These are phyloP conservation scores for Pedinophyceae sp. DNA, from an alignment of 139 green algal genomes.

Conservation along the genomic window DNA sequence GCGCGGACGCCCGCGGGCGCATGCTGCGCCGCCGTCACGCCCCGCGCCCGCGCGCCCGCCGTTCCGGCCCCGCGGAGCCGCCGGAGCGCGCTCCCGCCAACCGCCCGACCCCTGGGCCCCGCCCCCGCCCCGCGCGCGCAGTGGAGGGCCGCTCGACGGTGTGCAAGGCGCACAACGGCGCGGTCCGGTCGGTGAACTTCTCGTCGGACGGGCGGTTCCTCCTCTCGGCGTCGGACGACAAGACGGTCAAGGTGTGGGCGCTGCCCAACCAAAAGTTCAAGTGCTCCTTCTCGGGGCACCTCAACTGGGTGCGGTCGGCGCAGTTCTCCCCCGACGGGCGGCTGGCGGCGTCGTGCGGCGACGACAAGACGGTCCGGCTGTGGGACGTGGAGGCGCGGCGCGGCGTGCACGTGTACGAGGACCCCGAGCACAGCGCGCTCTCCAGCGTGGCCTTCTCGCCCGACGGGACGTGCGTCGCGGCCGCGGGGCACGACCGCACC, in stretches of 20 bases:
- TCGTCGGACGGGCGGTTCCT: slow-evolving; percentile 53
- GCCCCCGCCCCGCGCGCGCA: no score
- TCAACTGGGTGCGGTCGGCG: slow-evolving; percentile 71
- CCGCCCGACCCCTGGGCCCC: neutral
- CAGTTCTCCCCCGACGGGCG: slow-evolving; percentile 54
- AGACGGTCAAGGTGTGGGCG: slow-evolving; percentile 79
- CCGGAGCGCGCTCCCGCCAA: neutral
- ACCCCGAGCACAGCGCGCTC: slow-evolving; percentile 29
- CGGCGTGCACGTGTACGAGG: slow-evolving; percentile 44
- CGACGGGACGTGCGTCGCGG: slow-evolving; percentile 64
- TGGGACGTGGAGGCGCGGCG: slow-evolving; percentile 60
- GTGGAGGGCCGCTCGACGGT: slow-evolving; percentile 62
- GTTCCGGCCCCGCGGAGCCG: no score
- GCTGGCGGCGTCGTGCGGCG: slow-evolving; percentile 52
- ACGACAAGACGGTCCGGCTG: slow-evolving; percentile 60
- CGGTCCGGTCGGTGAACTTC: slow-evolving; percentile 61
- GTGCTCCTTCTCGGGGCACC: slow-evolving; percentile 59
- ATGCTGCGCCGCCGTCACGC: no score
- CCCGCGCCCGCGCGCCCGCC: no score
- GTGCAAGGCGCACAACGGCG: slow-evolving; percentile 62
- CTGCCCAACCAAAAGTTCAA: slow-evolving; percentile 56
- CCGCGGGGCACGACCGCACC: slow-evolving; percentile 34
- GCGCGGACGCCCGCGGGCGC: no score
- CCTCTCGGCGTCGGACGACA: slow-evolving; percentile 64
- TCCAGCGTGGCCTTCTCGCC: slow-evolving; percentile 59